A percentile compares a stretch with the other conserved stretches of the same genome.
phyloP scores from a whole-genome alignment of 306 rosid species.

The Purshia tridentata region DNA sequence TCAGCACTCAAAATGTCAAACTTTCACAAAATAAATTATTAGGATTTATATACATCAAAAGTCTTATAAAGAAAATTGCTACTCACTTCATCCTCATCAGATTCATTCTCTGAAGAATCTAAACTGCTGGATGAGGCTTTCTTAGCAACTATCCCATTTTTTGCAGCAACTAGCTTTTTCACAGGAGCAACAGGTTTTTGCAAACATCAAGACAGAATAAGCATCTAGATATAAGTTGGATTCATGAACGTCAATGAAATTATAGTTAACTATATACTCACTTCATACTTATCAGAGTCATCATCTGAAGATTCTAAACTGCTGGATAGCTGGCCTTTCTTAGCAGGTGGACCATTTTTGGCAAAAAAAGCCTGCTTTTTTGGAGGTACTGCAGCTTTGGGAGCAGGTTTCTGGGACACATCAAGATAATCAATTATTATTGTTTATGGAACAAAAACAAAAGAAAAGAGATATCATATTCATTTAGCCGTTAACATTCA shows the following conservation, averaged over 20 bases:
- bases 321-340: neutral
- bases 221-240: neutral
- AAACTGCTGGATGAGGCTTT: conserved; percentile 27
- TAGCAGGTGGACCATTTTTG: neutral
- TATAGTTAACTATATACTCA: neutral
- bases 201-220: neutral
- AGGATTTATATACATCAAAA: neutral
- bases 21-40: neutral
- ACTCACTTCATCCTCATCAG: conserved; percentile 53
- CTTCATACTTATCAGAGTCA: conserved; percentile 5
- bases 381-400: neutral
- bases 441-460: neutral
- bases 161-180: conserved; percentile 31
- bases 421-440: neutral
- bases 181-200: conserved; percentile 44
- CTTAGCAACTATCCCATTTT: conserved; percentile 38
- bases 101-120: conserved; percentile 36
- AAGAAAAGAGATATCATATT: neutral
- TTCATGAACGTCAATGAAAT: neutral
- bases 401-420: neutral
- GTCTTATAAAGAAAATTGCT: neutral
- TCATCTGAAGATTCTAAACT: conserved; percentile 15
- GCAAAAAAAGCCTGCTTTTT: neutral
- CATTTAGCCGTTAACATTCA: too few relatives aligned
- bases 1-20: too few relatives aligned